These are phyloP conservation scores for Sarcocystis neurona DNA, from an alignment of 169 alveolate genomes.

Conservation along the genomic window DNA sequence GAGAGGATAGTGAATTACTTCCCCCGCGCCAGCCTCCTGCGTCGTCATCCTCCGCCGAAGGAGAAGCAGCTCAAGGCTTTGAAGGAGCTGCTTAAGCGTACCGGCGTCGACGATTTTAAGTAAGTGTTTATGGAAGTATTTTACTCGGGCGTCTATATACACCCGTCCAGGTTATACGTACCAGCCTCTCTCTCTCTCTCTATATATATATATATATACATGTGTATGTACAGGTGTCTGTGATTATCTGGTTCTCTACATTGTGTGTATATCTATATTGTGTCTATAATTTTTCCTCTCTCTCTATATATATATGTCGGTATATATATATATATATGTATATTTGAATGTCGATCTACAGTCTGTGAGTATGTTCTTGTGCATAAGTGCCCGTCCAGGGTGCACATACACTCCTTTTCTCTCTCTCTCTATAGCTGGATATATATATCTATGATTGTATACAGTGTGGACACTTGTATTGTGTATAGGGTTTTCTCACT, in stretches of 20 bases:
- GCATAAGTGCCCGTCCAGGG: no score
- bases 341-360: background rate
- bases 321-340: background rate
- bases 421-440: background rate
- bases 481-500: background rate
- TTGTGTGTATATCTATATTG: background rate
- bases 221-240: background rate
- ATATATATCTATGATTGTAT: no score
- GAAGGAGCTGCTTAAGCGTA: slow-evolving; percentile 48
- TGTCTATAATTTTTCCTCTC: background rate
- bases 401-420: no score
- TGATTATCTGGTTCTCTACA: background rate
- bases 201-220: background rate
- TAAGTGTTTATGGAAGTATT: slow-evolving; percentile 61
- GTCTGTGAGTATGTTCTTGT: background rate
- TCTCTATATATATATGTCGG: background rate
- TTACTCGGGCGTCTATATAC: background rate
- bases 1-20: slow-evolving; percentile 55
- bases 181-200: background rate
- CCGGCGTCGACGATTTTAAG: slow-evolving; percentile 80
- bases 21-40: slow-evolving; percentile 52
- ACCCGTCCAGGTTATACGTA: background rate
- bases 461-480: background rate
- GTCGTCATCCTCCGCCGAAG: slow-evolving; percentile 74
- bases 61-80: slow-evolving; percentile 50